Percentiles rank a stretch among this genome's conserved stretches.
These are phyloP conservation scores for Magnusiomyces clavatus DNA, from an alignment of 1,139 yeast species.

Conservation along the genomic window DNA sequence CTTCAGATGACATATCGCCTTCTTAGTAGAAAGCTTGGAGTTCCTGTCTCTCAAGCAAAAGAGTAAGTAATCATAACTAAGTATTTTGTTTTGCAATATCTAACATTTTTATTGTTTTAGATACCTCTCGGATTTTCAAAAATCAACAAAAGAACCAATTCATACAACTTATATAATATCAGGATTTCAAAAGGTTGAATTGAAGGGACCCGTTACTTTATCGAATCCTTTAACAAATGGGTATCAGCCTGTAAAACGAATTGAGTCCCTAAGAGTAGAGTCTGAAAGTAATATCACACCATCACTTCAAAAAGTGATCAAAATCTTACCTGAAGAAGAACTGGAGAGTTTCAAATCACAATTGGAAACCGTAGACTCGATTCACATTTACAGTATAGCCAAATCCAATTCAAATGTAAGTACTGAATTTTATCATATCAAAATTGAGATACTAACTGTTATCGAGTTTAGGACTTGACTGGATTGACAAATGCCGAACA, in stretches of 20 bases:
- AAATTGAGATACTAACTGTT: background rate
- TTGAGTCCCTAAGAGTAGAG: slow-evolving; percentile 11
- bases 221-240: slow-evolving; percentile 13
- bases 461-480: slow-evolving; percentile 8
- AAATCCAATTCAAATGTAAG: slow-evolving; percentile 10
- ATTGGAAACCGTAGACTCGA: slow-evolving; percentile 7
- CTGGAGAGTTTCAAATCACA: slow-evolving; percentile 1
- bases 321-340: slow-evolving; percentile 9
- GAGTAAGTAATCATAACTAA: slow-evolving; percentile 3
- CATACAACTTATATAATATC: slow-evolving; percentile 21
- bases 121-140: slow-evolving; percentile 17
- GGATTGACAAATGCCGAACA: slow-evolving; percentile 9
- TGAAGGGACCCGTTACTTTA: slow-evolving; percentile 1
- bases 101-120: too few species aligned
- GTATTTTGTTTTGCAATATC: background rate
- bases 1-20: slow-evolving; percentile 12
- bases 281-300: slow-evolving; percentile 2
- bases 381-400: slow-evolving; percentile 13
- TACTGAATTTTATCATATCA: background rate
- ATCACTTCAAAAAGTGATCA: slow-evolving; percentile 11
- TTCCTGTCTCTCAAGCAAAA: slow-evolving; percentile 12
- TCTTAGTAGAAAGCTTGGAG: slow-evolving; percentile 11
- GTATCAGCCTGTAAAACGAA: slow-evolving; percentile 19
- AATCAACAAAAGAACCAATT: slow-evolving; percentile 12
- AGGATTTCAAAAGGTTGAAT: slow-evolving; percentile 11